Base-by-base conservation (phyloP, 129 eudicot genomes). In the Dittrichia graveolens region DNA sequence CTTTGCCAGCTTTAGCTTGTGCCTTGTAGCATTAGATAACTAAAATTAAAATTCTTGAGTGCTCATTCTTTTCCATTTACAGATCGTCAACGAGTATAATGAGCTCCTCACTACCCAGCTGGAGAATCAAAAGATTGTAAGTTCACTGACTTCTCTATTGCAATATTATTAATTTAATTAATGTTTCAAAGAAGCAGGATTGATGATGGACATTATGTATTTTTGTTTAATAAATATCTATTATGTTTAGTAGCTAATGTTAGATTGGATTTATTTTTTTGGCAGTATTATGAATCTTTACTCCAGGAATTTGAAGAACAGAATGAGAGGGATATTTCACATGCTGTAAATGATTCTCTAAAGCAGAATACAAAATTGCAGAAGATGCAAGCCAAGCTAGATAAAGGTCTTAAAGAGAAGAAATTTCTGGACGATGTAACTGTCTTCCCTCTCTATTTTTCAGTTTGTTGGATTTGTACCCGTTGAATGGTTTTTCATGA, bases 101-200 rank as follows among this genome's bases (percentile, higher is more conserved):
- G 97, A 94, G 79, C 93, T 94, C 45, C 96, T 90, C 6, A 83
- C 98, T 38, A 78, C 93, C 48, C 97, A 94, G 80, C 92, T 88
- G 49, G 98, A 94, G 74, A 86, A 79, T 74, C 98, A 94, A 73
- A 94, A 86, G 78, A 56, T 76, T 67, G 98, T 94, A 70, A 88
- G 93, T 76, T 69, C 38, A 14, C 75, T 57, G 44, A 40, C 34
- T 48, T 7, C 65, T 13, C 3, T 5, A 7, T 34, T 48, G 45
- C 31, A 3, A 5, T 18, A 7, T 18, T 67, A 34, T n/a, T n/a
- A n/a, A n/a, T n/a, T 39, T 44, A n/a, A 13, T 75, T 14, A 9
- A 38, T 18, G 47, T 7, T 15, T 11, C 44, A 12, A 41, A 46
- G 50, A 43, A 68, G 59, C 39, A 10, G 61, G 7, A 60, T 6